A percentile compares a stretch with the other conserved stretches of the same genome.
Evolutionary conservation across 257 asterid genomes (phyloP).

Genomic region (Penstemon eatonii): DNA sequence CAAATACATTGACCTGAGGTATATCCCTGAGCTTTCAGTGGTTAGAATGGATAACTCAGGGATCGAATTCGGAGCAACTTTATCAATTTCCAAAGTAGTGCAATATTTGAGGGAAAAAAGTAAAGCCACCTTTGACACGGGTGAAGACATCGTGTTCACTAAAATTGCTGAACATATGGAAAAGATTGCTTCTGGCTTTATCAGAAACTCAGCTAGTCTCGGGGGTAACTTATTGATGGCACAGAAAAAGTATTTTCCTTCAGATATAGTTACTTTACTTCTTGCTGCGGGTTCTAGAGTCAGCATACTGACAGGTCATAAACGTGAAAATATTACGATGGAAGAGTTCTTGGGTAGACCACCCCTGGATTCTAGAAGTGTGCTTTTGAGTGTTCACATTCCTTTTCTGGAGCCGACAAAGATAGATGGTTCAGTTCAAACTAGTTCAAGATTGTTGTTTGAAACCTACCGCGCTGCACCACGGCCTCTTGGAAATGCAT

Average conservation of each 20-base stretch:
- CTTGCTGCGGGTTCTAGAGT: slow-evolving; percentile 55
- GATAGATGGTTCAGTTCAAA: slow-evolving; percentile 17
- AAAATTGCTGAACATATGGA: slow-evolving; percentile 66
- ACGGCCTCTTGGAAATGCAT: slow-evolving; percentile 67
- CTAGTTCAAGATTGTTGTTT: slow-evolving; percentile 38
- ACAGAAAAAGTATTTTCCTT: slow-evolving; percentile 63
- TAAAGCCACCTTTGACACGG: slow-evolving; percentile 22
- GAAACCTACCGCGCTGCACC: slow-evolving; percentile 65
- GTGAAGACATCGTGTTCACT: slow-evolving; percentile 29
- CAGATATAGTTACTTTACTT: slow-evolving; percentile 61
- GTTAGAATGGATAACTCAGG: slow-evolving; percentile 39
- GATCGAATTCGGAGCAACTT: slow-evolving; percentile 61
- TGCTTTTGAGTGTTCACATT: slow-evolving; percentile 49
- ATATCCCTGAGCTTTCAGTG: slow-evolving; percentile 50
- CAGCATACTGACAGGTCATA: slow-evolving; percentile 37
- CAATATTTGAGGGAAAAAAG: slow-evolving; percentile 38
- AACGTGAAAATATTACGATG: slow-evolving; percentile 39
- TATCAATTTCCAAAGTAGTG: slow-evolving; percentile 58
- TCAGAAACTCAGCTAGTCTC: slow-evolving; percentile 62
- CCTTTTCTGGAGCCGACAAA: slow-evolving; percentile 40
- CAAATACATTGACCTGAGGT: slow-evolving; percentile 48
- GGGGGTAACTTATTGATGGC: slow-evolving; percentile 80
- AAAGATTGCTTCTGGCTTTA: slow-evolving; percentile 56
- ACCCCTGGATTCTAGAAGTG: slow-evolving; percentile 44
- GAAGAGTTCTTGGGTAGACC: slow-evolving; percentile 55